Conservation (phyloP, 768 basidiomycete species). For the Hortiboletus campestris region DNA sequence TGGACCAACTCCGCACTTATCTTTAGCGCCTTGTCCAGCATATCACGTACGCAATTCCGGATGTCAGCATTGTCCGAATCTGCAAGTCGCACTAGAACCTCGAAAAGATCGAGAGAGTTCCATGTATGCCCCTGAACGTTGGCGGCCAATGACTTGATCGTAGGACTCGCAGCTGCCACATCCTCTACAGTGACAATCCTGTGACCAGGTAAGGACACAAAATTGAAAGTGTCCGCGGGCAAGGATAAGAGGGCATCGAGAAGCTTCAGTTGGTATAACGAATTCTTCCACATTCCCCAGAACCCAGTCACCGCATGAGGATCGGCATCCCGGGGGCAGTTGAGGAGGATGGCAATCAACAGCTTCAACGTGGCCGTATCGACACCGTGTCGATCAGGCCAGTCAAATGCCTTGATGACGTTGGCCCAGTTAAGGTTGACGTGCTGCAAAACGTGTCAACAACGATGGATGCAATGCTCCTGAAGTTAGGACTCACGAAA, state of each 20-base stretch:
- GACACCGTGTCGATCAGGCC: constrained; percentile 76
- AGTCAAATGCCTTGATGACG: constrained; percentile 85
- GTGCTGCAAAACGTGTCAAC: constrained; percentile 43
- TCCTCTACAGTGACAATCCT: constrained; percentile 88
- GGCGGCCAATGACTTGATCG: constrained; percentile 87
- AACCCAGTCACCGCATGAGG: constrained; percentile 82
- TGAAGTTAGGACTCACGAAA: constrained; percentile 54
- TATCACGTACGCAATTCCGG: constrained; percentile 75
- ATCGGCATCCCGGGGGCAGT: constrained; percentile 73
- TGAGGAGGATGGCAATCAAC: constrained; percentile 82
- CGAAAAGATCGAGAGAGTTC: constrained; percentile 91
- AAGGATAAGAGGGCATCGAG: constrained; percentile 87
- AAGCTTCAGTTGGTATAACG: constrained; percentile 80
- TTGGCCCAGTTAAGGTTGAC: constrained; percentile 73
- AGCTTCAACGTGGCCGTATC: constrained; percentile 89
- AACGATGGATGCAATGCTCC: background rate
- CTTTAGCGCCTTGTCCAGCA: constrained; percentile 92
- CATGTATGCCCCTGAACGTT: constrained; percentile 91
- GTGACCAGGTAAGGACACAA: constrained; percentile 81
- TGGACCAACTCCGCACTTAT: constrained; percentile 93
- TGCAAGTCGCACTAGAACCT: constrained; percentile 79
- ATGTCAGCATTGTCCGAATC: constrained; percentile 72
- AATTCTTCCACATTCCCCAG: constrained; percentile 84
- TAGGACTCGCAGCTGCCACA: constrained; percentile 78
- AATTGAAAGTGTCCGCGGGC: constrained; percentile 88